These are phyloP conservation scores for Candida gigantensis DNA, from an alignment of 1,139 yeast genomes.

Conservation along the genomic window DNA sequence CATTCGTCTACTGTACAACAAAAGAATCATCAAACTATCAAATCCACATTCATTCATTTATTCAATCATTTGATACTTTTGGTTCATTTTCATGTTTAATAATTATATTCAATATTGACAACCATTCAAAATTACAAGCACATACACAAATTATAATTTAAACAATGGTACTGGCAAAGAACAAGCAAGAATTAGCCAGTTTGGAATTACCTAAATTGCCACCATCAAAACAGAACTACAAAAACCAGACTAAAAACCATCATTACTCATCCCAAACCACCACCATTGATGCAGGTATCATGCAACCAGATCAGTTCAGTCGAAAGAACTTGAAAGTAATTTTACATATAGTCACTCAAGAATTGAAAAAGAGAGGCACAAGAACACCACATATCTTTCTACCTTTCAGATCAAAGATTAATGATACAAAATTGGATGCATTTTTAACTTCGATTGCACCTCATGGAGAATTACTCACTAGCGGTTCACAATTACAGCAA, in stretches of 20 bases:
- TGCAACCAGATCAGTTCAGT: conserved; percentile 46
- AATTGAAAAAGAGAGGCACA: conserved; percentile 57
- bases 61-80: too few relatives aligned
- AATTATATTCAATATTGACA: too few relatives aligned
- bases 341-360: conserved; percentile 67
- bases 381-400: conserved; percentile 64
- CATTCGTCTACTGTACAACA: too few relatives aligned
- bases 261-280: neutral
- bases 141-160: conserved; percentile 1
- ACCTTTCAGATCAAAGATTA: conserved; percentile 69
- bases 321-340: conserved; percentile 63
- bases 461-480: conserved; percentile 40
- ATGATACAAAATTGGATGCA: conserved; percentile 54
- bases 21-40: too few relatives aligned
- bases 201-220: conserved; percentile 30
- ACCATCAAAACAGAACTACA: neutral
- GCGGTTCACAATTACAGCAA: conserved; percentile 33
- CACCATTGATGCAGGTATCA: conserved; percentile 16
- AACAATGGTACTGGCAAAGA: conserved; percentile 14
- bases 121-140: too few relatives aligned
- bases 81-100: too few relatives aligned
- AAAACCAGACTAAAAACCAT: neutral
- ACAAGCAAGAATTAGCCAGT: conserved; percentile 14
- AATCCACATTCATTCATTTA: too few relatives aligned
- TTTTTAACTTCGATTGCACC: conserved; percentile 58